phyloP scores from a whole-genome alignment of 768 basidiomycete species.

The Calocera viscosa region DNA sequence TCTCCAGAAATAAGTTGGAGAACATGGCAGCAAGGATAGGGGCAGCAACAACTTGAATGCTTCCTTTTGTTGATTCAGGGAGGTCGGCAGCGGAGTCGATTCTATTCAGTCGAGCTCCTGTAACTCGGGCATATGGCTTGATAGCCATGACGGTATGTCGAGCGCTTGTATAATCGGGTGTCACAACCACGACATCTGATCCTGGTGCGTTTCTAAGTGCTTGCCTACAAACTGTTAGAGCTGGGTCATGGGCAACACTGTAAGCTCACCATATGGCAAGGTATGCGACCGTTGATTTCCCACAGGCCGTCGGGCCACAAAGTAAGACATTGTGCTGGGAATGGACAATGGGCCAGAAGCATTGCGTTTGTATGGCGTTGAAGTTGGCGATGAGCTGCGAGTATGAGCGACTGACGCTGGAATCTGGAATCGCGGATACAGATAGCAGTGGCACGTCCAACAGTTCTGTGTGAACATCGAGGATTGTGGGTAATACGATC shows the following conservation, averaged over 20 bases:
- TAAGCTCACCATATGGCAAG: slow-evolving; percentile 55
- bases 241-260: neutral
- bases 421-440: slow-evolving; percentile 39
- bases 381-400: slow-evolving; percentile 41
- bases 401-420: slow-evolving; percentile 37
- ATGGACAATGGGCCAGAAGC: slow-evolving; percentile 67
- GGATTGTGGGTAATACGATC: slow-evolving; percentile 60
- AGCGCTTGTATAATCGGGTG: slow-evolving; percentile 46
- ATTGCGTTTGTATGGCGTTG: slow-evolving; percentile 81
- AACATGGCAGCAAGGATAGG: slow-evolving; percentile 36
- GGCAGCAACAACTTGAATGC: slow-evolving; percentile 25
- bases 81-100: neutral
- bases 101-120: slow-evolving; percentile 25
- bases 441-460: slow-evolving; percentile 66
- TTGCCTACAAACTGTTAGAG: slow-evolving; percentile 36
- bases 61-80: slow-evolving; percentile 43
- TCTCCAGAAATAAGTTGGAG: slow-evolving; percentile 16
- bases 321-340: slow-evolving; percentile 56
- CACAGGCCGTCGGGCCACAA: slow-evolving; percentile 66
- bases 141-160: slow-evolving; percentile 43
- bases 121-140: slow-evolving; percentile 35
- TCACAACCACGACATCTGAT: slow-evolving; percentile 52
- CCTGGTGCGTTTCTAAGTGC: slow-evolving; percentile 34
- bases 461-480: slow-evolving; percentile 46
- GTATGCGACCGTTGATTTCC: slow-evolving; percentile 65